These are phyloP conservation scores for Aureobasidium sp. DNA, from an alignment of 2,329 filamentous ascomycete species.

Conservation along the genomic window DNA sequence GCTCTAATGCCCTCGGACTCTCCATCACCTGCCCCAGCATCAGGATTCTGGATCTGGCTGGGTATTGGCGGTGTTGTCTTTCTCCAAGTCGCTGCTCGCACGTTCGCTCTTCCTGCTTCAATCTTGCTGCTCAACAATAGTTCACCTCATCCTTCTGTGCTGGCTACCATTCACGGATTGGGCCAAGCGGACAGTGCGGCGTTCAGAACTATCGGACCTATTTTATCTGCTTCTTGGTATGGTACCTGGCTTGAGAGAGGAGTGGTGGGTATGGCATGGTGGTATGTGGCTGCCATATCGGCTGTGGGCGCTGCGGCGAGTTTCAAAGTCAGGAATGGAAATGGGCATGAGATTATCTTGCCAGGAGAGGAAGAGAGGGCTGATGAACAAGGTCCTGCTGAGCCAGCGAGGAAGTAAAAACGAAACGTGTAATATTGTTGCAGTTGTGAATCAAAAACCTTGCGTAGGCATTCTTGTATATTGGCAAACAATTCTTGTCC, in stretches of 20 bases:
- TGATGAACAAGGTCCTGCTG: background rate
- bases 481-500: too few species aligned
- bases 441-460: background rate
- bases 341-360: constrained; percentile 53
- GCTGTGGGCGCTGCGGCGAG: constrained; percentile 52
- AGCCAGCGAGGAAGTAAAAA: background rate
- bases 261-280: constrained; percentile 52
- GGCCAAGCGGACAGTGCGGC: constrained; percentile 50
- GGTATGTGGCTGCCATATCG: constrained; percentile 49
- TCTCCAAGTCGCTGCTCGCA: constrained; percentile 65
- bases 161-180: constrained; percentile 54
- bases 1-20: constrained; percentile 56
- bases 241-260: constrained; percentile 48
- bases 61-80: constrained; percentile 57
- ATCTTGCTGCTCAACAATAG: constrained; percentile 55
- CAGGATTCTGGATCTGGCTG: constrained; percentile 55
- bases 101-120: constrained; percentile 54
- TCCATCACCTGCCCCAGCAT: constrained; percentile 42
- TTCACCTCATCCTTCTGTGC: constrained; percentile 47
- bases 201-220: constrained; percentile 50
- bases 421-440: background rate
- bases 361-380: constrained; percentile 38
- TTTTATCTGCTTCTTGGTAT: constrained; percentile 48
- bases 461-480: too few species aligned
- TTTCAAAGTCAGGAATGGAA: constrained; percentile 58